A percentile compares a stretch with the other conserved stretches of the same genome.
These are phyloP conservation scores for Fusarium sulawesiense DNA, from an alignment of 2,329 filamentous ascomycete genomes.

Conservation along the genomic window DNA sequence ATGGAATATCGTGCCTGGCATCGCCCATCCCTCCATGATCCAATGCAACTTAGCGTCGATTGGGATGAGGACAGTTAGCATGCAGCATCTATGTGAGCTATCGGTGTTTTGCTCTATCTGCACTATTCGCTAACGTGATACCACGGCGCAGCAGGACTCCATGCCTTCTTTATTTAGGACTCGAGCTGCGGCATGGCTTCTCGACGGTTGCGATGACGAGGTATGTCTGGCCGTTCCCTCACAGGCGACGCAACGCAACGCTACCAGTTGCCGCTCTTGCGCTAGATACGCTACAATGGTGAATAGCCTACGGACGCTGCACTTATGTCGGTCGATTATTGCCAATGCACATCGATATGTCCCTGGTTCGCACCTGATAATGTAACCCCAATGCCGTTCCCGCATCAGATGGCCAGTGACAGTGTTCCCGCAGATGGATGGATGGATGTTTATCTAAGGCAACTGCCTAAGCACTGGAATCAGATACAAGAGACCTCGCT, in stretches of 20 bases:
- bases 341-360: conserved; percentile 33
- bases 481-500: conserved; percentile 34
- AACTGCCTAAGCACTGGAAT: conserved; percentile 4
- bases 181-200: conserved; percentile 17
- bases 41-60: conserved; percentile 42
- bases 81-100: conserved; percentile 21
- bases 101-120: background rate
- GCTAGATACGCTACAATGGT: conserved; percentile 23
- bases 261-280: conserved; percentile 31
- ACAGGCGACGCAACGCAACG: conserved; percentile 4
- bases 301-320: conserved; percentile 3
- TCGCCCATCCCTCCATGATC: conserved; percentile 36
- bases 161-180: conserved; percentile 13
- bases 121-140: conserved; percentile 7
- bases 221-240: conserved; percentile 17
- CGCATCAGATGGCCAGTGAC: conserved; percentile 26
- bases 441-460: conserved; percentile 18
- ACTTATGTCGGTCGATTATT: conserved; percentile 27
- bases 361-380: conserved; percentile 39
- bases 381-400: conserved; percentile 35
- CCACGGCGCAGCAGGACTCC: conserved; percentile 18
- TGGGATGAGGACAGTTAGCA: conserved; percentile 31
- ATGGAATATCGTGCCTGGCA: conserved; percentile 42
- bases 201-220: conserved; percentile 28
- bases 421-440: conserved; percentile 7